These are phyloP conservation scores for Rhodosporidiobolus odoratus DNA, from an alignment of 768 basidiomycete genomes.

Conservation along the genomic window DNA sequence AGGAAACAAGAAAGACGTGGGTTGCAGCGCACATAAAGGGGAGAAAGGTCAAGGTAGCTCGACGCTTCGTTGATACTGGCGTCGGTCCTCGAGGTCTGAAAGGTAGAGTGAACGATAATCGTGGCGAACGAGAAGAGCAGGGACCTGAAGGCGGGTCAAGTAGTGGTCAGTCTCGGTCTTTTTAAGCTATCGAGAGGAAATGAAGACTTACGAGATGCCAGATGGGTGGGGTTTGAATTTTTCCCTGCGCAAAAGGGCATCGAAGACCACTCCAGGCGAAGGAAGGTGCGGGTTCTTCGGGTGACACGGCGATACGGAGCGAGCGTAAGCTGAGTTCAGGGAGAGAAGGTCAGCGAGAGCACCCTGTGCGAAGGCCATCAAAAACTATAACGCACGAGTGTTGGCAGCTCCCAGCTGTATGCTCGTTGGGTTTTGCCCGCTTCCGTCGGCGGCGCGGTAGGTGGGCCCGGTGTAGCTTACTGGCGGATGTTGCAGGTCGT, in stretches of 20 bases:
- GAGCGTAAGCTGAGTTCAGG: conserved; percentile 19
- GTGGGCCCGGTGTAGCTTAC: conserved; percentile 3
- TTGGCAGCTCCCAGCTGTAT: conserved; percentile 73
- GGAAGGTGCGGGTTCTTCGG: conserved; percentile 50
- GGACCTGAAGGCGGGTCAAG: neutral
- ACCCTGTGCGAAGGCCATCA: neutral
- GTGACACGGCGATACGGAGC: conserved; percentile 21
- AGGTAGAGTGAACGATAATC: conserved; percentile 55
- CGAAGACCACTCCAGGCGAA: conserved; percentile 60
- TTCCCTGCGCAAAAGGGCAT: conserved; percentile 67
- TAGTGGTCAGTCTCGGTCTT: neutral
- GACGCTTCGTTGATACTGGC: conserved; percentile 56
- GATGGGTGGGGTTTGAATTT: conserved; percentile 55
- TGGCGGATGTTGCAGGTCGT: conserved; percentile 58
- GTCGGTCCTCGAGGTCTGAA: conserved; percentile 55
- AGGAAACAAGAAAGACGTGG: neutral
- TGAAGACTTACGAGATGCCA: conserved; percentile 58
- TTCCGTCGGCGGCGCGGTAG: conserved; percentile 68
- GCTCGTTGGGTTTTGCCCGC: conserved; percentile 62
- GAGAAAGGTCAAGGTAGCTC: conserved; percentile 70
- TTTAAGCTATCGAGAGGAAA: conserved; percentile 51
- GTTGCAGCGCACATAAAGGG: conserved; percentile 56
- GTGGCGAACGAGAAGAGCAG: conserved; percentile 29
- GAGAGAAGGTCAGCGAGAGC: neutral
- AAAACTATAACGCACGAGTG: conserved; percentile 46